These are phyloP conservation scores for Rhizopus stolonifer DNA, from an alignment of 371 early-diverging fungal species.

Conservation along the genomic window DNA sequence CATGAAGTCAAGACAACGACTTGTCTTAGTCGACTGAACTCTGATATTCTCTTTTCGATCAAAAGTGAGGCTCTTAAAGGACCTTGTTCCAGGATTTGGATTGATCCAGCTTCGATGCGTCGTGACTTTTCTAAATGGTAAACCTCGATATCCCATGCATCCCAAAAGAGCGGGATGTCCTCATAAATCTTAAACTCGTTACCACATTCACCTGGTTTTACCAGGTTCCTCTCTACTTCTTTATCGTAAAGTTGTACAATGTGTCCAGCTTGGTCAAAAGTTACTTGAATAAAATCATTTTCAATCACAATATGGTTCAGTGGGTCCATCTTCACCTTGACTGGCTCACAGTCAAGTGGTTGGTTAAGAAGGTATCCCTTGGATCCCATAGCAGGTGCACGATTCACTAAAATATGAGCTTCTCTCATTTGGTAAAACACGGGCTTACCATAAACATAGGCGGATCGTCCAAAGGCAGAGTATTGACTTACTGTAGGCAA, in stretches of 20 bases:
- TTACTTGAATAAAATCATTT: constrained; percentile 65
- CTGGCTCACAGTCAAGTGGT: constrained; percentile 20
- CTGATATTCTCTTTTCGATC: constrained; percentile 61
- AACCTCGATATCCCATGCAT: constrained; percentile 74
- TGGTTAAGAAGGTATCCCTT: constrained; percentile 11
- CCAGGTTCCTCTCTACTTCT: constrained; percentile 68
- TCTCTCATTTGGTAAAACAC: not conserved
- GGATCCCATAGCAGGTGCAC: constrained; percentile 11
- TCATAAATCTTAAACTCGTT: constrained; percentile 81
- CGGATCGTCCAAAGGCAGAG: constrained; percentile 50
- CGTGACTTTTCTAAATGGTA: constrained; percentile 85
- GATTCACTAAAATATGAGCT: constrained; percentile 6
- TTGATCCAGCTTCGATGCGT: constrained; percentile 40
- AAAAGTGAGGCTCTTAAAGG: constrained; percentile 76
- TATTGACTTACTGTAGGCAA: constrained; percentile 52
- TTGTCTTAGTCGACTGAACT: constrained; percentile 66
- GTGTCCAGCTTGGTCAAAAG: constrained; percentile 71
- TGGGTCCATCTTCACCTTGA: constrained; percentile 34
- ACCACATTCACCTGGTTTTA: constrained; percentile 62
- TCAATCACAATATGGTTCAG: constrained; percentile 59
- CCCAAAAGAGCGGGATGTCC: constrained; percentile 61
- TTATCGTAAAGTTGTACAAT: constrained; percentile 68
- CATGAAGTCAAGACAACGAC: constrained; percentile 67
- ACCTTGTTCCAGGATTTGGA: constrained; percentile 71
- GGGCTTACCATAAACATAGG: constrained; percentile 44